A percentile compares a stretch with the other conserved stretches of the same genome.
phyloP scores from a whole-genome alignment of 2,329 filamentous ascomycete species.

The Talaromyces sp. region DNA sequence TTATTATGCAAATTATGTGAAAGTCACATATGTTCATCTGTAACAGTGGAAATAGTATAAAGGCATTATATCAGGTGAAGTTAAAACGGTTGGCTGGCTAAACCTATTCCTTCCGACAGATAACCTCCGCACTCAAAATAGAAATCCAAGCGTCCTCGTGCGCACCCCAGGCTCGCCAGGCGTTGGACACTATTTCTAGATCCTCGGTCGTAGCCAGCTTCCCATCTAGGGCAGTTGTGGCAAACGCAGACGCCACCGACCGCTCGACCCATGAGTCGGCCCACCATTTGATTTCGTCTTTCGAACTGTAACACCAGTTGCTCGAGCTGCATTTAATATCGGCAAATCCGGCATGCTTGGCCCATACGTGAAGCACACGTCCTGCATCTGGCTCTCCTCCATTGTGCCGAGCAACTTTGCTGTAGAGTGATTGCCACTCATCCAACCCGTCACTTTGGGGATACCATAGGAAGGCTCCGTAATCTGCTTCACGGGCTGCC shows the following conservation, averaged over 20 bases:
- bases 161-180: slow-evolving; percentile 7
- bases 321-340: slow-evolving; percentile 15
- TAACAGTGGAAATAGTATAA: not conserved
- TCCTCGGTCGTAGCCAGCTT: slow-evolving; percentile 4
- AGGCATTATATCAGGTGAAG: not conserved
- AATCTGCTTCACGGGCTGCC: slow-evolving; percentile 39
- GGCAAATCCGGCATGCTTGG: slow-evolving; percentile 19
- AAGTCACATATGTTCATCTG: no score
- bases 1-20: no score
- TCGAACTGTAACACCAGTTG: slow-evolving; percentile 11
- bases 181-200: slow-evolving; percentile 1
- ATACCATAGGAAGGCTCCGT: slow-evolving; percentile 25
- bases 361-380: slow-evolving; percentile 19
- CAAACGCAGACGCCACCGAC: slow-evolving; percentile 3
- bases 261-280: slow-evolving; percentile 7
- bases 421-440: slow-evolving; percentile 19
- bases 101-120: slow-evolving; percentile 5
- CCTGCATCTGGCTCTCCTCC: slow-evolving; percentile 16
- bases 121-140: slow-evolving; percentile 8
- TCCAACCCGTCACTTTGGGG: slow-evolving; percentile 23
- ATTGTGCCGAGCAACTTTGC: slow-evolving; percentile 13
- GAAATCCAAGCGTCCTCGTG: slow-evolving; percentile 10
- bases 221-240: slow-evolving; percentile 6
- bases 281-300: slow-evolving; percentile 11
- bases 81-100: not conserved